A percentile compares a stretch with the other conserved stretches of the same genome.
Conservation (phyloP, 169 alveolate species). For the Amoebophrya sp. region DNA sequence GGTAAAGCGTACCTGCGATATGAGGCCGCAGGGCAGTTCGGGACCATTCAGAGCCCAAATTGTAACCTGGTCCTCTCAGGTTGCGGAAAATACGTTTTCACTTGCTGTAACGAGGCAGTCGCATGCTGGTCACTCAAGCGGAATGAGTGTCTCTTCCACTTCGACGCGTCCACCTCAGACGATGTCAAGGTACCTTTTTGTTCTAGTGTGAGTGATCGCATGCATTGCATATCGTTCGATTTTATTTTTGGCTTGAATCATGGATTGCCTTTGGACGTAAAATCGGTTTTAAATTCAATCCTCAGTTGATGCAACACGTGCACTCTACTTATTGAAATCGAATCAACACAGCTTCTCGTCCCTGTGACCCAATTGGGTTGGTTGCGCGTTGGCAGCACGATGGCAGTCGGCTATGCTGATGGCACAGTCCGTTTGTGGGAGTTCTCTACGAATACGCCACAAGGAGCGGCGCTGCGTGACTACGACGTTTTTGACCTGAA, state of each 20-base stretch:
- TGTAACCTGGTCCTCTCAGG: background rate
- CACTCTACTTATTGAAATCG: no score
- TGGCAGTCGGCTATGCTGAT: background rate
- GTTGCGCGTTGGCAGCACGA: background rate
- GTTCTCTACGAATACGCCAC: background rate
- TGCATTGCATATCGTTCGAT: no score
- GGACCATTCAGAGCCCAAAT: background rate
- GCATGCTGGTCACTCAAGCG: background rate
- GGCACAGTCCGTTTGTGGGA: slow-evolving; percentile 10
- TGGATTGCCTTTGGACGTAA: no score
- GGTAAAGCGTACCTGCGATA: background rate
- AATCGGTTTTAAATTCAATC: no score
- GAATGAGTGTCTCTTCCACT: background rate
- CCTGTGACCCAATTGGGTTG: background rate
- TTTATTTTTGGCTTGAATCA: no score
- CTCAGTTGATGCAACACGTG: no score
- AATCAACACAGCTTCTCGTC: background rate
- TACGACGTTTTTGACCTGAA: slow-evolving; percentile 7
- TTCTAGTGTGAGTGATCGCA: no score
- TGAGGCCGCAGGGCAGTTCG: background rate
- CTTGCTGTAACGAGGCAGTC: background rate
- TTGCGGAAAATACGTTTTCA: background rate
- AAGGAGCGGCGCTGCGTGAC: background rate
- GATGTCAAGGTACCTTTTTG: no score
- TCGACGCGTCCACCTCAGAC: background rate